Percentiles rank a stretch among this genome's conserved stretches.
Conservation (phyloP, 1,284 basidiomycete species). For the Cutaneotrichosporon sp. region DNA sequence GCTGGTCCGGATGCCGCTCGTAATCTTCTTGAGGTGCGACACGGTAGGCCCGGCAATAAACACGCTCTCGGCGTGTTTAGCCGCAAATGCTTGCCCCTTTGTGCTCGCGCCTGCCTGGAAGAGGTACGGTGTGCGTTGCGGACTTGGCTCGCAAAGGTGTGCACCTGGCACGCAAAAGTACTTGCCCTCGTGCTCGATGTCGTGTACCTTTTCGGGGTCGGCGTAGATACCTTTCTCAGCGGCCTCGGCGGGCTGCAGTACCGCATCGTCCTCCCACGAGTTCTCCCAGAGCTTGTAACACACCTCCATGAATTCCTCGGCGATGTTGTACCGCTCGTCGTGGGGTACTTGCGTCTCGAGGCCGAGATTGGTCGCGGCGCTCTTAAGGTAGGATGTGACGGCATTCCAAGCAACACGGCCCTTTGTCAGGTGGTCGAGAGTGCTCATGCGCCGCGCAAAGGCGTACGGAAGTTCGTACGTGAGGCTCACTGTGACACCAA, state of each 20-base stretch:
- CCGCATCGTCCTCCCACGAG: conserved; percentile 49
- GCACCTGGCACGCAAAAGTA: conserved; percentile 47
- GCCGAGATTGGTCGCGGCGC: conserved; percentile 45
- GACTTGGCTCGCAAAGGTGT: conserved; percentile 46
- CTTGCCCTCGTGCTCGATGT: conserved; percentile 46
- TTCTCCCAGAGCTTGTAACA: conserved; percentile 53
- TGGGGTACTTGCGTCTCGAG: conserved; percentile 29
- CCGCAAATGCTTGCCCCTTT: conserved; percentile 45
- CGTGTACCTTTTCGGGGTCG: conserved; percentile 37
- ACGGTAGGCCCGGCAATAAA: conserved; percentile 36
- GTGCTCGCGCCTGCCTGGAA: conserved; percentile 48
- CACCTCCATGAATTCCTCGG: conserved; percentile 29
- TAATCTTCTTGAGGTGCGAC: conserved; percentile 12
- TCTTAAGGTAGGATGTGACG: conserved; percentile 48
- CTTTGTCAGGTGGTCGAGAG: conserved; percentile 52
- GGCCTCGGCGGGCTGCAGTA: conserved; percentile 29
- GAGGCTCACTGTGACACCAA: conserved; percentile 27
- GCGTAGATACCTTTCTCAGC: conserved; percentile 33
- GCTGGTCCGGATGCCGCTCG: conserved; percentile 7
- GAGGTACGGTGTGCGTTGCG: conserved; percentile 47
- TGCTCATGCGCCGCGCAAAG: conserved; percentile 46
- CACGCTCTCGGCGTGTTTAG: conserved; percentile 49
- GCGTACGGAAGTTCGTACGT: conserved; percentile 46
- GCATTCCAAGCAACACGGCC: conserved; percentile 51
- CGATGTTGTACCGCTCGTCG: conserved; percentile 33